phyloP scores from a whole-genome alignment of 2,329 filamentous ascomycete genomes.

The Aspergillus brasiliensis region DNA sequence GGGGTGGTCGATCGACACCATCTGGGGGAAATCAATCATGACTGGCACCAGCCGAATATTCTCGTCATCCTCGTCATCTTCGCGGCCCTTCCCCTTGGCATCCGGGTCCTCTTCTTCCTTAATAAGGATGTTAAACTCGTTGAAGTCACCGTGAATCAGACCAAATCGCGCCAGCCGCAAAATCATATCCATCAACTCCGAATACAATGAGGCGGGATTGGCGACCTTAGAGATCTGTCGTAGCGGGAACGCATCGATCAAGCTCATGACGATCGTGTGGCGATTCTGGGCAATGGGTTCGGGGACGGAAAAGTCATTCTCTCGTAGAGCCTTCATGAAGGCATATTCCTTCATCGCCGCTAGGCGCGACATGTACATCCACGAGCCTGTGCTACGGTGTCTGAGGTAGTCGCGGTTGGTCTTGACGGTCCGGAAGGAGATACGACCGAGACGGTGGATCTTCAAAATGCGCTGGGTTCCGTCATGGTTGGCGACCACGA shows the following conservation, averaged over 20 bases:
- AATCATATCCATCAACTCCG: constrained; percentile 86
- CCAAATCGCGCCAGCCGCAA: constrained; percentile 81
- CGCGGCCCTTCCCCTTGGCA: constrained; percentile 41
- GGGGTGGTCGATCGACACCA: constrained; percentile 89
- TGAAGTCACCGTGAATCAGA: constrained; percentile 96
- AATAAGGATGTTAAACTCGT: constrained; percentile 97
- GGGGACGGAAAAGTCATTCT: constrained; percentile 87
- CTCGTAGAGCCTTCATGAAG: constrained; percentile 84
- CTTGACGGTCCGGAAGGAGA: constrained; percentile 96
- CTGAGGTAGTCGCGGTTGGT: constrained; percentile 93
- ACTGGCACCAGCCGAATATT: constrained; percentile 69
- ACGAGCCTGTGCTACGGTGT: constrained; percentile 76
- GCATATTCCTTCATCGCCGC: constrained; percentile 93
- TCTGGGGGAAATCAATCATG: constrained; percentile 97
- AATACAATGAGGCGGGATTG: constrained; percentile 82
- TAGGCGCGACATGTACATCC: constrained; percentile 96
- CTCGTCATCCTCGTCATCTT: constrained; percentile 31
- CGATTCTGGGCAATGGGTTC: constrained; percentile 84
- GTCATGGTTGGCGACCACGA: constrained; percentile 80
- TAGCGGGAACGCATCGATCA: constrained; percentile 89
- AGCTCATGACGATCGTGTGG: constrained; percentile 94
- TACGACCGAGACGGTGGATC: constrained; percentile 91
- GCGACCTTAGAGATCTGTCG: constrained; percentile 84
- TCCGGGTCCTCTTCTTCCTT: constrained; percentile 63
- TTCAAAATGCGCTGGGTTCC: constrained; percentile 84